phyloP scores from a whole-genome alignment of 164 flowering plant species.

The Vitis rotundifolia region DNA sequence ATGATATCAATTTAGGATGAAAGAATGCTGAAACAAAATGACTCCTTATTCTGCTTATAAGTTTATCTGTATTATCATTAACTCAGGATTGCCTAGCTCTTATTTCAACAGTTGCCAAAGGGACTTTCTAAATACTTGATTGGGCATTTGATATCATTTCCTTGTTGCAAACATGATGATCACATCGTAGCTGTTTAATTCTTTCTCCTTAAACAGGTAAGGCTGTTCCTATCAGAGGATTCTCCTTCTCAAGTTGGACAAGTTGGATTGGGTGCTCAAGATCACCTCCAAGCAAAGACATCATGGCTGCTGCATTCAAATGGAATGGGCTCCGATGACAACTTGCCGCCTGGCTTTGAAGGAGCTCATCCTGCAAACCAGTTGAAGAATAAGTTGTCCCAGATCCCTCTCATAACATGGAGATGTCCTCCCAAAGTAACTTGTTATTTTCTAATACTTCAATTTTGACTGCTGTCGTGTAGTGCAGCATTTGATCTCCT shows the following conservation, averaged over 20 bases:
- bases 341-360: slow-evolving; percentile 92
- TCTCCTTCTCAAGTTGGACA: slow-evolving; percentile 84
- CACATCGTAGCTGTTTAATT: neutral
- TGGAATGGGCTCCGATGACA: slow-evolving; percentile 53
- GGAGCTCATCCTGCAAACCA: slow-evolving; percentile 42
- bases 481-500: neutral
- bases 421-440: slow-evolving; percentile 70
- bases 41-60: no score
- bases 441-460: neutral
- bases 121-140: no score
- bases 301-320: slow-evolving; percentile 53
- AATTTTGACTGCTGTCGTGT: neutral
- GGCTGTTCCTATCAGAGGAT: slow-evolving; percentile 81
- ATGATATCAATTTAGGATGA: no score
- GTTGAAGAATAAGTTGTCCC: slow-evolving; percentile 43
- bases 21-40: no score
- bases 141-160: neutral
- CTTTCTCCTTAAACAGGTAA: slow-evolving; percentile 46
- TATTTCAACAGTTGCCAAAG: no score
- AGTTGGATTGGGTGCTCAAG: slow-evolving; percentile 74
- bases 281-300: slow-evolving; percentile 85
- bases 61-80: no score
- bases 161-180: neutral
- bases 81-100: no score
- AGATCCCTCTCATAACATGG: slow-evolving; percentile 73